Base-by-base conservation (phyloP, 1,139 yeast species). In the Debaryomyces fabryi region DNA sequence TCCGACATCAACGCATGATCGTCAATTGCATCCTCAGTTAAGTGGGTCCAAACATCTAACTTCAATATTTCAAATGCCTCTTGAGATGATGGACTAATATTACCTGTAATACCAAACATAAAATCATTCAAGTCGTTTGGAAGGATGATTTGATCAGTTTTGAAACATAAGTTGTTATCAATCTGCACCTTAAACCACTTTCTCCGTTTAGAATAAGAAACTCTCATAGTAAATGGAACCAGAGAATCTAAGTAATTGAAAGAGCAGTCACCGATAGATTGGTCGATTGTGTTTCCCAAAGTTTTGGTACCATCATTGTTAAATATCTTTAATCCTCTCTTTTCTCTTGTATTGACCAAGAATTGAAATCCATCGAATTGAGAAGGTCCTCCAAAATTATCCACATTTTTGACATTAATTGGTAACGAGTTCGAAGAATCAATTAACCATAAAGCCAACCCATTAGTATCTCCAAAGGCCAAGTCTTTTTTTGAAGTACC, bases 131-230 rank as follows among this genome's bases (percentile, higher is more conserved):
- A 24, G 29, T 55, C 46, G 3, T 49, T 43, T 18, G 77, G 78
- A 20, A 83, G 59, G 23, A 63, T 58, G 37, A 86, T 69, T 47
- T 78, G 64, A 51, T 80, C 78, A 0, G 91, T 84, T 60, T 83
- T 83, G 66, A 86, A 82, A 60, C 91, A 83, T 48, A 87, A 71
- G 56, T 79, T 82, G 60, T 87, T 87, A 62, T 87, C 90, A 40
- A 85, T 67, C 55, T 87, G 90, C 15, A 86, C 76, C 55, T 85
- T 84, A 52, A 87, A 74, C 58, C 76, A 65, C 29, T 71, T 69
- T 25, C 54, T 52, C 0, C 52, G 35, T n/a, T 67, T 64, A 30
- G 82, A 76, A 57, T 85, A 86, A 2, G 86, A 79, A 12, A 86
- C 57, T 64, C 91, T 78, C n/a, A 86, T 48, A 1, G 88, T 84